Evolutionary conservation across 2,329 filamentous ascomycete genomes (phyloP), one percentile per base, ranked within the genome.

Genomic region (Aspergillus aculeatus): DNA sequence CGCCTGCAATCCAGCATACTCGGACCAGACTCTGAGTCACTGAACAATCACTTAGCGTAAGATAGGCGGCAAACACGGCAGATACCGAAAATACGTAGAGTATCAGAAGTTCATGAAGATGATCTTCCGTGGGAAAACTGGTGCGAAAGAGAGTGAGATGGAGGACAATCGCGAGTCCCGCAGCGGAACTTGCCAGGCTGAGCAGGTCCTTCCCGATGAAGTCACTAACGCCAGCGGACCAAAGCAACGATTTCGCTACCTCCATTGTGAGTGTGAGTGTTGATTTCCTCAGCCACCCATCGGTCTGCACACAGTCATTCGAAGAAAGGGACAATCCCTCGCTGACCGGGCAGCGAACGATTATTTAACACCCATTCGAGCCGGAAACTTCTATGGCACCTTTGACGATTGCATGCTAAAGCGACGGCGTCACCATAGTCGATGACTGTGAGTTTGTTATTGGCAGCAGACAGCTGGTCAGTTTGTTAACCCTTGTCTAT

Each of bases 91-190:
- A 35, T 5, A 41, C 10, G 23, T 55, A 60, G 14, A 57, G 44
- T 10, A 14, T 6, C 14, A 56, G 44, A 12, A 56, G 23, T 0
- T n/a, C 16, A 23, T 59, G 54, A n/a, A 61, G 44, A 47, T 61
- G 50, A 12, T 57, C 49, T 51, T 61, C 61, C 19, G 54, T 54
- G 12, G 59, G 59, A 14, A 63, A 57, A 32, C 7, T 49, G 12
- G 55, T 54, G 24, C 56, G 53, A 38, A 61, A 61, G 19, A 61
- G 5, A 6, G 26, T 53, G 21, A 53, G 4, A 38, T 59, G 61
- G 23, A 47, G 32, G 12, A 59, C 16, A n/a, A 57, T 16, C 16
- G 56, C 61, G 0, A 57, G 23, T 12, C 38, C 21, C 2, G 54
- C 38, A 26, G 53, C 47, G 23, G 51, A 50, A 14, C 51, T 32